A percentile compares a stretch with the other conserved stretches of the same genome.
Conservation (phyloP, 768 basidiomycete species). For the Suillus fuscotomentosus region DNA sequence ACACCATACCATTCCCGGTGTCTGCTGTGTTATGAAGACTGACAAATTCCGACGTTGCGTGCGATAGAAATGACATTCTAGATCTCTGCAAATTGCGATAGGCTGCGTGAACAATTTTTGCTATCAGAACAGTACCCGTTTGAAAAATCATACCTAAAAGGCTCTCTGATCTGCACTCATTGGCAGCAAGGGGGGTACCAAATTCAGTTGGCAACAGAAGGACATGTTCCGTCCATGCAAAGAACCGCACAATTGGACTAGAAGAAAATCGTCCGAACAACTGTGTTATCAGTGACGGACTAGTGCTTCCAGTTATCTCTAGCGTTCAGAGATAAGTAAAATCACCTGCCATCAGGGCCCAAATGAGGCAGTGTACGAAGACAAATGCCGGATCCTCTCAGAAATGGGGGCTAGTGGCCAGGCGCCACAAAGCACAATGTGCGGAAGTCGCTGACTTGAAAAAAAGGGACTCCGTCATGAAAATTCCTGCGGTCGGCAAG, state of each 20-base stretch:
- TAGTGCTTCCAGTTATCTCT: not conserved
- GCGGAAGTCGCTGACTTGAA: not conserved
- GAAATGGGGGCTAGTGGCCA: not conserved
- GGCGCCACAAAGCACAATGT: slow-evolving; percentile 3
- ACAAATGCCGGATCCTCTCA: not conserved
- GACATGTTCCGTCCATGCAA: not conserved
- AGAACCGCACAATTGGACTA: not conserved
- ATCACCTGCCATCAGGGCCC: slow-evolving; percentile 1
- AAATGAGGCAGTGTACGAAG: not conserved
- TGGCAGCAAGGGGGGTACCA: not conserved
- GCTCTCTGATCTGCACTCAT: not conserved
- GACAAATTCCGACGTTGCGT: not conserved
- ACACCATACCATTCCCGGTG: not conserved
- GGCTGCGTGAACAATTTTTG: slow-evolving; percentile 3
- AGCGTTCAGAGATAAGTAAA: slow-evolving; percentile 1
- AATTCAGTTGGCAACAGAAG: not conserved
- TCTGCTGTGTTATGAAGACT: not conserved
- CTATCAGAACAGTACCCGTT: slow-evolving; percentile 3
- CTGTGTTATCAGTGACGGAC: slow-evolving; percentile 2
- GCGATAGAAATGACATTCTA: not conserved
- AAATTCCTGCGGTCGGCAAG: not conserved
- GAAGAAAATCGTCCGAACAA: not conserved
- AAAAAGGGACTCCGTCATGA: not conserved
- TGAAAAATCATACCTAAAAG: not conserved
- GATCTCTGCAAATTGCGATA: not conserved